phyloP scores from a whole-genome alignment of 2,329 filamentous ascomycete genomes.

The Alternaria triticimaculans region DNA sequence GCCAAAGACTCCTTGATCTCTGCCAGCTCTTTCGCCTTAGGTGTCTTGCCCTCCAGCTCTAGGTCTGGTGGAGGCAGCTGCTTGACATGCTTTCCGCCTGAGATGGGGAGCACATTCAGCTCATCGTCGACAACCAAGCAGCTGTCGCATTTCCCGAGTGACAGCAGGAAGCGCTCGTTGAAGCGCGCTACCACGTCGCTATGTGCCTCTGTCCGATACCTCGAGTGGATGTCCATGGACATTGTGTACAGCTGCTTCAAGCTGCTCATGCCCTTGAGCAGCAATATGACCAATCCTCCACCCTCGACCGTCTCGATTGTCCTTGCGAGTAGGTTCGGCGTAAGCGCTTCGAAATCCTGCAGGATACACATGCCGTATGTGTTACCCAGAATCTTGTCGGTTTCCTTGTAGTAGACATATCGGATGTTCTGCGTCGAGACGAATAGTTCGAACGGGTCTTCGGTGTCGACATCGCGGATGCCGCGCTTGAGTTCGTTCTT shows the following conservation, averaged over 20 bases:
- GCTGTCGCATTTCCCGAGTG: constrained; percentile 90
- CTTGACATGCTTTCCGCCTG: constrained; percentile 88
- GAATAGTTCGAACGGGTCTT: constrained; percentile 97
- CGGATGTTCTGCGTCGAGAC: constrained; percentile 95
- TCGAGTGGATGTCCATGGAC: constrained; percentile 96
- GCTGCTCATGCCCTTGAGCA: constrained; percentile 96
- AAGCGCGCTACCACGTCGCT: constrained; percentile 93
- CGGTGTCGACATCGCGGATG: constrained; percentile 86
- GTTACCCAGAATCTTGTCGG: constrained; percentile 96
- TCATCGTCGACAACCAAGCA: constrained; percentile 98
- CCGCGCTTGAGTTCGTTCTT: constrained; percentile 98
- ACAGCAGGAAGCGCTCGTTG: constrained; percentile 96
- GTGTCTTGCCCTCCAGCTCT: constrained; percentile 74
- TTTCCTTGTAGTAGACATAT: constrained; percentile 99
- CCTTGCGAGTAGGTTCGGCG: constrained; percentile 92
- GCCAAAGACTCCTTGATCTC: constrained; percentile 85
- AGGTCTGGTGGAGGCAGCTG: constrained; percentile 77
- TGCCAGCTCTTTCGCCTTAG: constrained; percentile 77
- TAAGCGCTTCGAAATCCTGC: constrained; percentile 97
- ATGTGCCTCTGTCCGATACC: constrained; percentile 96
- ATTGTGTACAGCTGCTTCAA: constrained; percentile 96
- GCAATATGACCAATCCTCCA: constrained; percentile 85
- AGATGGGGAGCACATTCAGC: constrained; percentile 95
- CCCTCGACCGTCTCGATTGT: constrained; percentile 98
- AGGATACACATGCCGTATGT: constrained; percentile 98